Percentiles rank a stretch among this genome's conserved stretches.
Conservation (phyloP, 106 monocot genomes). For the Dendrobium nobile region DNA sequence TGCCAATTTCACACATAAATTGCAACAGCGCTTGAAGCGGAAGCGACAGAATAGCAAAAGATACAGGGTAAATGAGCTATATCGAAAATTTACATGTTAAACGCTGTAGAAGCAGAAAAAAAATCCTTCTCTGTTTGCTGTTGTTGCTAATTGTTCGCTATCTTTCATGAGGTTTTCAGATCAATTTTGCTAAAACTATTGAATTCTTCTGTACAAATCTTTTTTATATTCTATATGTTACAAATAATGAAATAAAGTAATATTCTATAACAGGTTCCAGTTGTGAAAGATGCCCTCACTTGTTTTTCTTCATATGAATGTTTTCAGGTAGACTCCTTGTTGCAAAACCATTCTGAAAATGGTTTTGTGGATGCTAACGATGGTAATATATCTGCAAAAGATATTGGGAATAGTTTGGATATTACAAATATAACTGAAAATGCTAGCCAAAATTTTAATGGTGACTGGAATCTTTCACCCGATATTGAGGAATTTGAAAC, state of each 20-base stretch:
- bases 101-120: neutral
- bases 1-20: constrained; percentile 38
- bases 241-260: neutral
- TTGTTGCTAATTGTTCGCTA: neutral
- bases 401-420: constrained; percentile 1
- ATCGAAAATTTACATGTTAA: neutral
- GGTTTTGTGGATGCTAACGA: constrained; percentile 12
- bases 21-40: constrained; percentile 58
- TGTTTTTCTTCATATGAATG: constrained; percentile 4
- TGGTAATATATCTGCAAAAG: constrained; percentile 10
- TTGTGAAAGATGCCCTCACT: constrained; percentile 12
- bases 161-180: neutral
- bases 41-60: constrained; percentile 32
- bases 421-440: constrained; percentile 6
- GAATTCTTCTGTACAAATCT: neutral
- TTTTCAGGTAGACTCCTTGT: constrained; percentile 3
- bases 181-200: neutral
- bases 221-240: neutral
- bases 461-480: constrained; percentile 21
- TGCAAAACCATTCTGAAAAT: constrained; percentile 9
- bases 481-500: constrained; percentile 31
- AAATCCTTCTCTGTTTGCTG: neutral
- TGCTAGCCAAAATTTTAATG: constrained; percentile 13
- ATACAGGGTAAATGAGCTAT: constrained; percentile 25
- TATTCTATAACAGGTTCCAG: constrained; percentile 15